Conservation (phyloP, 441 rosid genomes). For the Viola pubescens region DNA sequence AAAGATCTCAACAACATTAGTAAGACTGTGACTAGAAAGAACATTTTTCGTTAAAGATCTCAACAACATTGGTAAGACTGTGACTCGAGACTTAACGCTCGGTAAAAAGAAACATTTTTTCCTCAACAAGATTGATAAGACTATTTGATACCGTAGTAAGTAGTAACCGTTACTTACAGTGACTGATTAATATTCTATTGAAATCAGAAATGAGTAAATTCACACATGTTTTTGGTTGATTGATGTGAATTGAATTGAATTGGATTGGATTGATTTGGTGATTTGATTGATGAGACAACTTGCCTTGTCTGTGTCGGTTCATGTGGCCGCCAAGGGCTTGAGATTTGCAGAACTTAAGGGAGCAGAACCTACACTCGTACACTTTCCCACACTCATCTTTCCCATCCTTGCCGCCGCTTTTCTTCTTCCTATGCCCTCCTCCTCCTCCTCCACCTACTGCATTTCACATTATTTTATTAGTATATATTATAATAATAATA, state of each 20-base stretch:
- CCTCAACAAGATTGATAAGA: slow-evolving; percentile 33
- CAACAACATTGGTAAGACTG: no score
- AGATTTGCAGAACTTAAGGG: slow-evolving; percentile 99
- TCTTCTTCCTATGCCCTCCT: slow-evolving; percentile 47
- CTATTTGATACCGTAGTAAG: no score
- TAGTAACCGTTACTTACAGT: no score
- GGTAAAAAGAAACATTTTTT: slow-evolving; percentile 17
- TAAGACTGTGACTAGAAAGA: no score
- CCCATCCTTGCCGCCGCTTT: slow-evolving; percentile 62
- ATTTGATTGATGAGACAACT: slow-evolving; percentile 16
- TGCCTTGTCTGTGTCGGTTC: slow-evolving; percentile 99
- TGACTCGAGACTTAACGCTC: no score
- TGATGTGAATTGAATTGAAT: background rate
- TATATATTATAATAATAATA: no score
- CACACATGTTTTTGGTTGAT: background rate
- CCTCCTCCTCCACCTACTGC: no score
- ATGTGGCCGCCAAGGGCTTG: slow-evolving; percentile 99
- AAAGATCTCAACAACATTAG: slow-evolving; percentile 22
- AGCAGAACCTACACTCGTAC: slow-evolving; percentile 97
- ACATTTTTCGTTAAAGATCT: no score
- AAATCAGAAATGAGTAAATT: background rate
- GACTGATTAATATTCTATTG: no score
- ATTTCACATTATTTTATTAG: no score
- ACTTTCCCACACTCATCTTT: slow-evolving; percentile 80
- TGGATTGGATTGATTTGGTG: background rate